Evolutionary conservation across 2,329 filamentous ascomycete genomes (phyloP), one percentile per base, ranked within the genome.

Genomic region (Calonectria ilicicola): DNA sequence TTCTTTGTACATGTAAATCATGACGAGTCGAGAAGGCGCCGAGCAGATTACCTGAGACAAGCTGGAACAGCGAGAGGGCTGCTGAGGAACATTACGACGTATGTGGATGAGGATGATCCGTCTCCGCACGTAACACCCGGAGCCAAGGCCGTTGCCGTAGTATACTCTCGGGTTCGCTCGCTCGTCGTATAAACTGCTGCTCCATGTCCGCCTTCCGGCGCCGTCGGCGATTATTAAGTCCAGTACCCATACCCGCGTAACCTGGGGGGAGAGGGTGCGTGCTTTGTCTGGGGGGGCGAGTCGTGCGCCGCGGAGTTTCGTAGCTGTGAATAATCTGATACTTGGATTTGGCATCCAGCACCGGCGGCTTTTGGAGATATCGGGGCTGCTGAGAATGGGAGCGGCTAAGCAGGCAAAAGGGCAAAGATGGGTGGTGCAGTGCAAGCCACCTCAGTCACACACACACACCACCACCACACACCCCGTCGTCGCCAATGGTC

Each of bases 221-320:
- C n/a, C 53, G 74, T 78, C 76, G 77, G 74, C 75, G 74, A 78
- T 78, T 74, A 26, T 60, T 60, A 60, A 60, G 53, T 60, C 32
- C n/a, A 40, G 32, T 9, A 35, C 29, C 9, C 53, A 60, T 26
- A 35, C 38, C 8, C 23, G 7, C 21, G 21, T 23, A 40, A 19
- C n/a, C 12, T 60, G 15, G 38, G n/a, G 32, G 32, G 14, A 21
- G n/a, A n/a, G n/a, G 15, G 35, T 12, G 53, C 15, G n/a, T 38
- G 12, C 29, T 7, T 32, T 5, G 29, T 5, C 5, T 5, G 29
- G 19, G 47, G 51, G 21, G 51, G 51, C 51, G n/a, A 58, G 14
- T 14, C 38, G 32, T 60, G 53, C 26, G 53, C 53, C 53, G 53
- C 53, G 53, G 53, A 60, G 53, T 60, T 60, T 60, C 23, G 12